phyloP scores from a whole-genome alignment of 345 rosid genomes.

The Eucalyptus lansdowneana region DNA sequence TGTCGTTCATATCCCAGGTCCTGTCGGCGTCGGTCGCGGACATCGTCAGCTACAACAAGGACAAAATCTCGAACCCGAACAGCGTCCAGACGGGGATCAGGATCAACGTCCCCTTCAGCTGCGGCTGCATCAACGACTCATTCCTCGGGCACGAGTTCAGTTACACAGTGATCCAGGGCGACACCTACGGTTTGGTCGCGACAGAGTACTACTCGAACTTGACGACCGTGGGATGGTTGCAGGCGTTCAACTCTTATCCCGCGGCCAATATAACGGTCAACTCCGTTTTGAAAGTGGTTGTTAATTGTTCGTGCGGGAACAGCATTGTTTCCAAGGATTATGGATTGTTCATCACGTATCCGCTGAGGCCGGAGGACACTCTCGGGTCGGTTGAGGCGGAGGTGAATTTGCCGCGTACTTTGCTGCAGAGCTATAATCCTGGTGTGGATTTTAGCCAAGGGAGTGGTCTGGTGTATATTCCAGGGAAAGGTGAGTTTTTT shows the following conservation, averaged over 20 bases:
- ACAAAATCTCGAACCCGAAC: constrained; percentile 18
- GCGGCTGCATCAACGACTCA: constrained; percentile 47
- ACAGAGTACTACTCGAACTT: constrained; percentile 15
- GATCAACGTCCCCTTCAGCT: constrained; percentile 55
- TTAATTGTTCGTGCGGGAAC: constrained; percentile 71
- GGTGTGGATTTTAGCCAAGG: constrained; percentile 46
- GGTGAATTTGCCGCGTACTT: constrained; percentile 8
- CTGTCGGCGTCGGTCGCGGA: constrained; percentile 6
- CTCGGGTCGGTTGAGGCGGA: constrained; percentile 25
- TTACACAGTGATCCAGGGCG: not conserved
- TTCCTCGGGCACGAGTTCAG: constrained; percentile 42
- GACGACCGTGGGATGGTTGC: constrained; percentile 24
- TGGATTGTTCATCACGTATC: constrained; percentile 59
- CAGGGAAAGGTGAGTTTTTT: constrained; percentile 37
- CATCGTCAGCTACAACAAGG: constrained; percentile 22
- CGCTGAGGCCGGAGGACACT: constrained; percentile 46
- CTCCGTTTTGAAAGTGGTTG: constrained; percentile 39
- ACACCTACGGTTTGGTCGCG: constrained; percentile 28
- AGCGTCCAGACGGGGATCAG: constrained; percentile 5
- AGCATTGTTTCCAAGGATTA: constrained; percentile 26
- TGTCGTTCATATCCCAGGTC: constrained; percentile 24
- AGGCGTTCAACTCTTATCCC: constrained; percentile 12
- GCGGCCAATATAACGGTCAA: constrained; percentile 15
- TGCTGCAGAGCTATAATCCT: constrained; percentile 48
- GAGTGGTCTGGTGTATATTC: constrained; percentile 59